phyloP scores from a whole-genome alignment of 2,329 filamentous ascomycete genomes.

The Stromatinia cepivora region DNA sequence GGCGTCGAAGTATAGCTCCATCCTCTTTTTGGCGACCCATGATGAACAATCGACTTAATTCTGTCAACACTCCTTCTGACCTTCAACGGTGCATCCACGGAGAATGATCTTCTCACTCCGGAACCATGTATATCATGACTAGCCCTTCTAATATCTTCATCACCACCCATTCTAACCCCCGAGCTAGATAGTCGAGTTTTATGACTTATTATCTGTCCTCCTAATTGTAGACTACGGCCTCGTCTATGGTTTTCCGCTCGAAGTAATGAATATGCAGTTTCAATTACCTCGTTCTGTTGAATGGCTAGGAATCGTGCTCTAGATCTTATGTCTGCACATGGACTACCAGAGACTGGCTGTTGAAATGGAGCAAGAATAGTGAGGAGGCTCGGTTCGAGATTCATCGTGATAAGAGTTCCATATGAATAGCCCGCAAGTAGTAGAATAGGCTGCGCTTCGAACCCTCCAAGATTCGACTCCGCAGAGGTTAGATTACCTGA shows the following conservation, averaged over 20 bases:
- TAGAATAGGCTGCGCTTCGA: slow-evolving; percentile 41
- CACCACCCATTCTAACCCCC: slow-evolving; percentile 38
- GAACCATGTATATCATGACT: slow-evolving; percentile 41
- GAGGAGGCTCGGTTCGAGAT: slow-evolving; percentile 59
- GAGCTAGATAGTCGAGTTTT: slow-evolving; percentile 31
- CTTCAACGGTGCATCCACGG: slow-evolving; percentile 39
- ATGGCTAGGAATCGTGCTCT: slow-evolving; percentile 68
- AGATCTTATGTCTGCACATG: slow-evolving; percentile 67
- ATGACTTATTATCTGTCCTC: slow-evolving; percentile 27
- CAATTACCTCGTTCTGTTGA: slow-evolving; percentile 51
- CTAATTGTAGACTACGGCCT: slow-evolving; percentile 29
- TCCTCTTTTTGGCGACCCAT: slow-evolving; percentile 23
- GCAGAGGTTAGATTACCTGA: background rate
- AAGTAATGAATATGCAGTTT: slow-evolving; percentile 29
- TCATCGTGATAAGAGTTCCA: slow-evolving; percentile 77
- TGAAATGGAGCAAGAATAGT: slow-evolving; percentile 55
- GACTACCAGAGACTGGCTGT: slow-evolving; percentile 54
- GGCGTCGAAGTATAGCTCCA: background rate
- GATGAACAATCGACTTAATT: slow-evolving; percentile 39
- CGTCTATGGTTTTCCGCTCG: slow-evolving; percentile 23
- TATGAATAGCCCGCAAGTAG: slow-evolving; percentile 86
- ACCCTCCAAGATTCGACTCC: background rate
- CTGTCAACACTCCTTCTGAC: slow-evolving; percentile 46
- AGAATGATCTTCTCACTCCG: slow-evolving; percentile 32
- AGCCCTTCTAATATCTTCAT: slow-evolving; percentile 41